A percentile compares a stretch with the other conserved stretches of the same genome.
These are phyloP conservation scores for Boletus reticuloceps DNA, from an alignment of 768 basidiomycete genomes.

Conservation along the genomic window DNA sequence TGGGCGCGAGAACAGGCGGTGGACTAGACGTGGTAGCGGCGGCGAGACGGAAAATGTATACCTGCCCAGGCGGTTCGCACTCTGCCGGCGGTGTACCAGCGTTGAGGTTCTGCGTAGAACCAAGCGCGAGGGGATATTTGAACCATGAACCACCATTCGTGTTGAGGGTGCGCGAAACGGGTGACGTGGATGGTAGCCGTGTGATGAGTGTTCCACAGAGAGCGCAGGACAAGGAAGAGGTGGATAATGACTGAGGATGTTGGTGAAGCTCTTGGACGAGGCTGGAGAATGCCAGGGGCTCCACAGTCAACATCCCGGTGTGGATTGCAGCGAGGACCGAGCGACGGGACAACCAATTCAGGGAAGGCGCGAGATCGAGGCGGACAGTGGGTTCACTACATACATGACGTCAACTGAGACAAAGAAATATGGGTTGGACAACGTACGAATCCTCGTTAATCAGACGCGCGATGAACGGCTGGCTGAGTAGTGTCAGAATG, in stretches of 20 bases:
- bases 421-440: neutral
- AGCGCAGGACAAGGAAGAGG: conserved; percentile 61
- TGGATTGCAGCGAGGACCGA: conserved; percentile 84
- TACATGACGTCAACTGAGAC: conserved; percentile 7
- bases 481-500: conserved; percentile 69
- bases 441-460: conserved; percentile 84
- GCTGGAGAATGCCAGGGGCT: conserved; percentile 68
- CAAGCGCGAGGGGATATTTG: conserved; percentile 47
- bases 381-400: conserved; percentile 83
- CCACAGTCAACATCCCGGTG: conserved; percentile 81
- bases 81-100: conserved; percentile 30
- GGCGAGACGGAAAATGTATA: conserved; percentile 69
- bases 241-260: conserved; percentile 43
- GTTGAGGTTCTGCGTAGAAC: conserved; percentile 23
- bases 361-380: conserved; percentile 88
- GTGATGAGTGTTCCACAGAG: conserved; percentile 64
- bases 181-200: conserved; percentile 40
- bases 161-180: conserved; percentile 33
- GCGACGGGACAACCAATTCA: conserved; percentile 92
- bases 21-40: conserved; percentile 23
- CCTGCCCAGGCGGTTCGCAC: conserved; percentile 38
- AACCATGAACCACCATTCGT: conserved; percentile 58
- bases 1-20: conserved; percentile 21
- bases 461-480: conserved; percentile 77
- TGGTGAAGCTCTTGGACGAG: conserved; percentile 55